Evolutionary conservation across 345 rosid species (phyloP), one percentile per base, ranked within the genome.

Genomic region (Erysimum cheiranthoides): DNA sequence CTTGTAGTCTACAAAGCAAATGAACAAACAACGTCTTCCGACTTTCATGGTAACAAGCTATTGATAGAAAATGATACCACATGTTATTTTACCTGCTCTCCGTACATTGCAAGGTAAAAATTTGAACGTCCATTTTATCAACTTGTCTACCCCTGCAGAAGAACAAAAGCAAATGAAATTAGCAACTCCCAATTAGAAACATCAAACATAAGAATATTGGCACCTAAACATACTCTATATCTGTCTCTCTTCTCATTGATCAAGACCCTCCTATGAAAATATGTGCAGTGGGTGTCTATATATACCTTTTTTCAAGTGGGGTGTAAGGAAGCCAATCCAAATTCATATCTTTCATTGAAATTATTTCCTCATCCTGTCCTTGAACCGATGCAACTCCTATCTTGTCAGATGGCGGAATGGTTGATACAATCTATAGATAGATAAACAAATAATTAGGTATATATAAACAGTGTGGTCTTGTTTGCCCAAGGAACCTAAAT

Each of bases 241-340:
- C 6, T 58, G 63, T 42, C 56, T 18, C 61, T 46, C 34, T 10
- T 27, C 52, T 52, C 5, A 53, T 54, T 68, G 38, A 10, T 57
- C 40, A 34, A 49, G 70, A 31, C 63, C 35, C 51, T 50, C 74
- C 42, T 47, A 47, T 32, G 35, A 74, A 75, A 73, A 47, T 4
- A 11, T 43, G 36, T n/a, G 30, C 27, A 0, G 40, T 45, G 57
- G 13, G 27, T 17, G 52, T 40, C 45, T n/a, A n/a, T 66, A 39
- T n/a, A 42, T 72, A 90, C 97, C 97, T 89, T 21, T 91, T 82
- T 46, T 87, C 92, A 52, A 86, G 73, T 34, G 98, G 97, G 63
- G 92, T 80, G 76, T 90, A 94, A 10, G 98, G 98, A 68, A 83
- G 84, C 98, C 98, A 94, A 58, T 79, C 97, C 98, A 91, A 90